Base-by-base conservation (phyloP, 2,329 filamentous ascomycete species). In the Aurifilum marmelostoma region DNA sequence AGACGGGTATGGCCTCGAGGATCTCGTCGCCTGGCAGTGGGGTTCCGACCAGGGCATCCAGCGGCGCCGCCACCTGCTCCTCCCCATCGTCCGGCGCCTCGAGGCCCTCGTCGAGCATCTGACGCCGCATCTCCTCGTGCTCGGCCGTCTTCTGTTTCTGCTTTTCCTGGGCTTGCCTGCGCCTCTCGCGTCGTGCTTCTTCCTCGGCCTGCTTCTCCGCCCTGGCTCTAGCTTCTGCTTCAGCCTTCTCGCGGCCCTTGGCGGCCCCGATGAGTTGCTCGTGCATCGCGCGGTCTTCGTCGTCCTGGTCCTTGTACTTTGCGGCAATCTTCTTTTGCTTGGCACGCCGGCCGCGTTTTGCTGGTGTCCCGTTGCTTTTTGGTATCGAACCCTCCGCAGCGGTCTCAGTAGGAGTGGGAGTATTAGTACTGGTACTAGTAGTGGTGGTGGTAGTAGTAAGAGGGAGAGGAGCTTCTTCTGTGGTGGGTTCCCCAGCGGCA, bases 281-380 rank as follows among this genome's bases (percentile, higher is more conserved):
- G 41, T 94, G 93, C 0, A 94, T 87, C 8, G 87, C 88, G 16
- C 94, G 92, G 76, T 99, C 96, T 79, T 97, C 95, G 67, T 97
- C 94, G 74, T 98, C 95, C 83, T 98, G 96, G 74, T 97, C 84
- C 60, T 92, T 95, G 81, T 99, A 99, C 78, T 97, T 97, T 69
- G 88, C 83, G 3, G 93, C 93, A 1, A 93, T 89, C 79, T 96
- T 97, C 83, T 97, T 97, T 58, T 90, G 89, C 77, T 97, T 97
- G 70, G 86, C 87, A 69, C 88, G 89, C 78, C 97, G 93, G 39
- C 94, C 93, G 68, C 94, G 89, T 77, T 89, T 91, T 41, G 79
- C 75, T 68, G 79, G 84, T 18, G 72, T 79, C 43, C 43, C 43
- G 76, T 84, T 87, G 78, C 83, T 85, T 76, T 69, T 6, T n/a